A percentile compares a stretch with the other conserved stretches of the same genome.
phyloP scores from a whole-genome alignment of 2,329 filamentous ascomycete genomes.

The Pestalotiopsis sp. region DNA sequence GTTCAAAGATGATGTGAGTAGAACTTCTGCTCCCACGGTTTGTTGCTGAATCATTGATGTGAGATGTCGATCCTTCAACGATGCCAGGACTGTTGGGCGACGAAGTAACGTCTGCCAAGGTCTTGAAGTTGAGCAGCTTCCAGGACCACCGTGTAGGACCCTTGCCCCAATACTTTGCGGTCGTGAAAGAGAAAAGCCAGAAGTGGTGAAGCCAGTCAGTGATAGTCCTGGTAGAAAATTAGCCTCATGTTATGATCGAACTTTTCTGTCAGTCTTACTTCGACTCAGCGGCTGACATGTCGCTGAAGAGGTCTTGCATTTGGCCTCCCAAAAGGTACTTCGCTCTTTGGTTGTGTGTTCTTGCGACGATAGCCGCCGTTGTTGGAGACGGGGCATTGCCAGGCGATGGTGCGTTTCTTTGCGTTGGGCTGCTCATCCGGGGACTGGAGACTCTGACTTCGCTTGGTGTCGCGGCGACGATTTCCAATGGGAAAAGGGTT shows the following conservation, averaged over 20 bases:
- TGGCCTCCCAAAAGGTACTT: slow-evolving; percentile 17
- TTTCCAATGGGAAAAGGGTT: slow-evolving; percentile 3
- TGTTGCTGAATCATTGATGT: background rate
- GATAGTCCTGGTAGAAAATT: slow-evolving; percentile 1
- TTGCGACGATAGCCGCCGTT: slow-evolving; percentile 14
- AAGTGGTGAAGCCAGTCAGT: slow-evolving; percentile 23
- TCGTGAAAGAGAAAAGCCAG: slow-evolving; percentile 25
- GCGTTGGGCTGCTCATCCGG: background rate
- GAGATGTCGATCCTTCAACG: background rate
- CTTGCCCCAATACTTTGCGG: slow-evolving; percentile 24
- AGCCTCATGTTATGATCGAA: background rate
- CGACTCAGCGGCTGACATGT: slow-evolving; percentile 12
- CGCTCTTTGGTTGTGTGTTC: slow-evolving; percentile 12
- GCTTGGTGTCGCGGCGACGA: slow-evolving; percentile 10
- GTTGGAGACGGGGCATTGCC: slow-evolving; percentile 12
- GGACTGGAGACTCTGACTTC: slow-evolving; percentile 11
- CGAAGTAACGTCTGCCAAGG: background rate
- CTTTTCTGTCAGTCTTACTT: slow-evolving; percentile 8
- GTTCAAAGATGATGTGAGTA: background rate
- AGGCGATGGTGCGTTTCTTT: background rate
- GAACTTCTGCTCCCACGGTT: background rate
- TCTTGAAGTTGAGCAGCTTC: slow-evolving; percentile 13
- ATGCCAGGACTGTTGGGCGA: background rate
- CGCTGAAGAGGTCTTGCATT: slow-evolving; percentile 13
- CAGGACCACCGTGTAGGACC: slow-evolving; percentile 19